phyloP scores from a whole-genome alignment of 768 basidiomycete species.

The Auricularia cornea region DNA sequence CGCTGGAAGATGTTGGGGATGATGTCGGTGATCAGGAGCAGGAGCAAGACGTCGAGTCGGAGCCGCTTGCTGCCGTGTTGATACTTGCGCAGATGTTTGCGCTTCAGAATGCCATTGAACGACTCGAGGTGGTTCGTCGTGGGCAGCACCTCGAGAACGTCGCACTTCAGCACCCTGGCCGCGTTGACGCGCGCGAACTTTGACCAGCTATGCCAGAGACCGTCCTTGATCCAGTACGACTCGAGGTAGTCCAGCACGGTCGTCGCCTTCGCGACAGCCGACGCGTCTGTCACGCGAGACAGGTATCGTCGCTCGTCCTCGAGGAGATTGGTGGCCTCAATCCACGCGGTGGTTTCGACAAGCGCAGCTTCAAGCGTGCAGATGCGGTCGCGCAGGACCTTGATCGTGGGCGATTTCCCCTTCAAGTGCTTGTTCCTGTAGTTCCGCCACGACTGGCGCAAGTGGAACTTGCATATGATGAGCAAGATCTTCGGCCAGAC shows the following conservation, averaged over 20 bases:
- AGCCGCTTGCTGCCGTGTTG: too few relatives aligned
- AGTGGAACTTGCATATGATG: constrained; percentile 31
- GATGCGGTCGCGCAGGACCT: constrained; percentile 13
- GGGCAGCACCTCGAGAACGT: constrained; percentile 22
- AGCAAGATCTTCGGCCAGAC: constrained; percentile 23
- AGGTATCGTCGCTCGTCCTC: not conserved
- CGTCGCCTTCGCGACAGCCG: not conserved
- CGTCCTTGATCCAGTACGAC: constrained; percentile 17
- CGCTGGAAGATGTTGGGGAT: too few relatives aligned
- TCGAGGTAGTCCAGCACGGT: constrained; percentile 18
- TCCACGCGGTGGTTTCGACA: constrained; percentile 10
- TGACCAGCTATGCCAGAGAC: constrained; percentile 29
- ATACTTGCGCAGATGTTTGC: constrained; percentile 12
- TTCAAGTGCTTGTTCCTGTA: constrained; percentile 20
- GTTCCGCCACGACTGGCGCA: constrained; percentile 31
- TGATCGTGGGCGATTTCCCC: constrained; percentile 15
- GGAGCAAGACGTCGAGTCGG: too few relatives aligned
- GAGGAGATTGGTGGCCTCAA: not conserved
- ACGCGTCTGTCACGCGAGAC: not conserved
- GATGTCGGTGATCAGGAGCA: too few relatives aligned
- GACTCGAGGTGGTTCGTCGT: constrained; percentile 36
- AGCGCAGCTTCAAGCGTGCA: constrained; percentile 18
- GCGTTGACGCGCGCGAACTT: constrained; percentile 18
- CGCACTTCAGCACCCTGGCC: constrained; percentile 12
- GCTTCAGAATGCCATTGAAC: constrained; percentile 30